phyloP scores from a whole-genome alignment of 208 protist genomes.

The Trypanosoma lewisi region DNA sequence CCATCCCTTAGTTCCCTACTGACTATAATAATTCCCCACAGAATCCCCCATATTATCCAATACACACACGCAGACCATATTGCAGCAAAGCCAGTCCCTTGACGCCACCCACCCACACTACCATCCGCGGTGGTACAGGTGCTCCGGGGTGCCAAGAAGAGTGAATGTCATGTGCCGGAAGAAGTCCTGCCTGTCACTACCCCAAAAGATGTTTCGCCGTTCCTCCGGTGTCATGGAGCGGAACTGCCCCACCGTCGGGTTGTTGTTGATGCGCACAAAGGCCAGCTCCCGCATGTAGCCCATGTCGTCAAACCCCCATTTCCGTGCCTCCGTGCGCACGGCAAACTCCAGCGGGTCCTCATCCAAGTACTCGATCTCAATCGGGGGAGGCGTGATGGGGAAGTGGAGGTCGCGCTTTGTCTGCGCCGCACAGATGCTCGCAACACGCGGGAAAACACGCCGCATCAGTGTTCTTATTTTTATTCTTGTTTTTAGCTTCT shows the following conservation, averaged over 20 bases:
- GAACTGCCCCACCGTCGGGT: conserved; percentile 84
- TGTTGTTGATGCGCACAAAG: conserved; percentile 88
- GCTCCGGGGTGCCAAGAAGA: conserved; percentile 73
- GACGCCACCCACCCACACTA: conserved; percentile 25
- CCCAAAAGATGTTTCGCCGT: conserved; percentile 84
- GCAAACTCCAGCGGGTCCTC: conserved; percentile 86
- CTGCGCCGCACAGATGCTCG: conserved; percentile 26
- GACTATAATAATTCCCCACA: not conserved
- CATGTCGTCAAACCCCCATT: conserved; percentile 85
- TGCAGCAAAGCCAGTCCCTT: too few relatives aligned
- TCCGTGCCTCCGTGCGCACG: conserved; percentile 85
- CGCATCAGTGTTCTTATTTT: conserved; percentile 34
- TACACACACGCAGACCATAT: not conserved
- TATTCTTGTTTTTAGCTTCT: not conserved
- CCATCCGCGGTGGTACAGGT: conserved; percentile 89
- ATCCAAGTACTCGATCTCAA: conserved; percentile 87
- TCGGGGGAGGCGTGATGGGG: conserved; percentile 73
- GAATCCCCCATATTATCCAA: not conserved
- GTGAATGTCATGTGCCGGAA: conserved; percentile 75
- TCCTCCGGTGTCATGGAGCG: conserved; percentile 82
- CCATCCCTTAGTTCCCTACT: too few relatives aligned
- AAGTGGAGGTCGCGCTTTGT: conserved; percentile 74
- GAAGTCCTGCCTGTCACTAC: conserved; percentile 87
- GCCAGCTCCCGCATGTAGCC: conserved; percentile 88
- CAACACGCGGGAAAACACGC: conserved; percentile 45